Percentiles rank a stretch among this genome's conserved stretches.
Evolutionary conservation across 2,329 filamentous ascomycete species (phyloP).

Genomic region (Trichoderma afroharzianum): DNA sequence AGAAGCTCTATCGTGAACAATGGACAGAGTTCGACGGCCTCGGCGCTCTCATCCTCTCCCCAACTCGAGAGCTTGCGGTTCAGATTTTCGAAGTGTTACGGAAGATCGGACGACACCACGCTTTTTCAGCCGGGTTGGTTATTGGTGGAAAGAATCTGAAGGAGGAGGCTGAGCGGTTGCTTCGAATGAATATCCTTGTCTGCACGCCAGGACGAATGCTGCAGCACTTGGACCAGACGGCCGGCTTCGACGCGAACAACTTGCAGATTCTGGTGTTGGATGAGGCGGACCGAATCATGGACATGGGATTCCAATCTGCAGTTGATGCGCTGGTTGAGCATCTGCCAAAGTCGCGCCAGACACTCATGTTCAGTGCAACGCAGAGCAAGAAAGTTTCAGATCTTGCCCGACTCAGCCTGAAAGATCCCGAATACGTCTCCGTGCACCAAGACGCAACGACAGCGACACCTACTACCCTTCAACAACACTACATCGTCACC

Average conservation of each 20-base stretch:
- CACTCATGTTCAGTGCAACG: conserved; percentile 90
- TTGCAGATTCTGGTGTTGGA: conserved; percentile 90
- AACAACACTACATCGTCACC: conserved; percentile 88
- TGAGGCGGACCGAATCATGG: conserved; percentile 93
- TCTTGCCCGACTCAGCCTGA: conserved; percentile 79
- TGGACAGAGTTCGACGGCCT: conserved; percentile 91
- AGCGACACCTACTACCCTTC: conserved; percentile 78
- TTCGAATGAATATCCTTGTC: conserved; percentile 94
- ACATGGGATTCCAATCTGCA: conserved; percentile 90
- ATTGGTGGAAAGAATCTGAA: conserved; percentile 90
- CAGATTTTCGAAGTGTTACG: conserved; percentile 94
- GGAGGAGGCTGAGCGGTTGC: conserved; percentile 79
- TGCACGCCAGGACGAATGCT: conserved; percentile 93
- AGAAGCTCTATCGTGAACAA: conserved; percentile 83
- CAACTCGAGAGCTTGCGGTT: conserved; percentile 89
- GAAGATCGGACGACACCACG: conserved; percentile 83
- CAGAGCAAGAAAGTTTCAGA: conserved; percentile 94
- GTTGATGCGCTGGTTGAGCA: conserved; percentile 94
- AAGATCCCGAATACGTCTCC: conserved; percentile 90
- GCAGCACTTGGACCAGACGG: conserved; percentile 93
- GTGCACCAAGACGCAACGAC: conserved; percentile 79
- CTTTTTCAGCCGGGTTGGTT: conserved; percentile 86
- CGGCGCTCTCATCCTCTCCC: conserved; percentile 87
- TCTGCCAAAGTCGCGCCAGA: conserved; percentile 80
- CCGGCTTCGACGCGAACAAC: conserved; percentile 83